Evolutionary conservation across 257 asterid genomes (phyloP), one percentile per base, ranked within the genome.

Genomic region (Buddleja alternifolia): DNA sequence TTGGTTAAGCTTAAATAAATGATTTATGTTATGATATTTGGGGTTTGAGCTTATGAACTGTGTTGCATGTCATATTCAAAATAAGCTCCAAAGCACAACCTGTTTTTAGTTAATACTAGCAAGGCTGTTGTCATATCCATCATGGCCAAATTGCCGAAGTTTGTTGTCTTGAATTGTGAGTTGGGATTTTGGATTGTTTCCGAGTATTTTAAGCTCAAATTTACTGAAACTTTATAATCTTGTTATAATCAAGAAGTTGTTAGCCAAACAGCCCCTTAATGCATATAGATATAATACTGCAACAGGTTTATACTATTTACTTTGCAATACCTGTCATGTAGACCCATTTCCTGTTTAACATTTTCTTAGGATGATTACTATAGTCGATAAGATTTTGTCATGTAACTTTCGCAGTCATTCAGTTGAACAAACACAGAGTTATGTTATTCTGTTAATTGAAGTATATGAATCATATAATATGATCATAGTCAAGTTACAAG

Each of bases 11-110:
- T 59, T 11, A 44, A 54, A 44, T 17, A 19, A 39, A 24, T 10
- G 2, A 36, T n/a, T n/a, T n/a, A n/a, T 47, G 14, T 63, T 42
- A 25, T 11, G 32, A 1, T 59, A 19, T 21, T 51, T 24, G 70
- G 66, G 44, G 37, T 70, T 32, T 24, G 66, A 54, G 37, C 74
- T 32, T 24, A 3, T 6, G 45, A 40, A 75, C n/a, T 12, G 59
- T n/a, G n/a, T 25, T 25, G 14, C 41, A 51, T 73, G 37, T 39
- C 17, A 51, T 4, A 14, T 17, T 40, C 23, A 8, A 25, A 0
- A 2, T 3, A 40, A 10, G 0, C 15, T 10, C 16, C 11, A 15
- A 3, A n/a, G n/a, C n/a, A n/a, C n/a, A n/a, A n/a, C n/a, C n/a
- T n/a, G n/a, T n/a, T n/a, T n/a, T n/a, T n/a, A n/a, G n/a, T n/a